Evolutionary conservation across 2,329 filamentous ascomycete genomes (phyloP).

Genomic region (Cladophialophora chaetospira): DNA sequence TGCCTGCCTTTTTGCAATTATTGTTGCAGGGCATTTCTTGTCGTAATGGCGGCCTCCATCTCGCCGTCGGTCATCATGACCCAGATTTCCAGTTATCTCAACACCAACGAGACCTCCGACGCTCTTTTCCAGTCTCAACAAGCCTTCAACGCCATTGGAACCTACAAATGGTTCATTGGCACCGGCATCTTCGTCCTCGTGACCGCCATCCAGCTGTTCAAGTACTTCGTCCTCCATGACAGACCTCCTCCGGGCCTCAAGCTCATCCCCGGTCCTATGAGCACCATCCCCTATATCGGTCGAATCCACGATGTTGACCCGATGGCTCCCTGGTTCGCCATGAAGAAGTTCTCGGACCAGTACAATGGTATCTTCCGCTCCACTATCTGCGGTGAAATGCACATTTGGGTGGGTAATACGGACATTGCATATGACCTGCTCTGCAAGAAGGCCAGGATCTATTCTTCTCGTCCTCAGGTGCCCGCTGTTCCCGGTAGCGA

Average conservation of each 20-base stretch:
- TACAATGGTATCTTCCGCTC: constrained; percentile 33
- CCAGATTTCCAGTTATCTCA: constrained; percentile 32
- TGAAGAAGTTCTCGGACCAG: constrained; percentile 33
- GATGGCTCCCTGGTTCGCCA: constrained; percentile 34
- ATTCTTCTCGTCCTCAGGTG: constrained; percentile 34
- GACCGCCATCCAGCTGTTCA: constrained; percentile 44
- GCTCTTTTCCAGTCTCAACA: constrained; percentile 33
- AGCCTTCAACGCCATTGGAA: constrained; percentile 30
- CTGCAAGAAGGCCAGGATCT: constrained; percentile 35
- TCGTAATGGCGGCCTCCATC: constrained; percentile 33
- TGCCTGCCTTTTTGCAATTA: constrained; percentile 15
- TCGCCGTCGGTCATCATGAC: constrained; percentile 36
- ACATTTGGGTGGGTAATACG: constrained; percentile 33
- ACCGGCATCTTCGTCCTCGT: constrained; percentile 32
- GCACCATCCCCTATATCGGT: constrained; percentile 34
- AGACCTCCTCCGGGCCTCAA: constrained; percentile 33
- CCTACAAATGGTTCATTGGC: constrained; percentile 35
- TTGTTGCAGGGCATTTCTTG: constrained; percentile 14
- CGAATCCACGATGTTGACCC: constrained; percentile 35
- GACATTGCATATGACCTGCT: constrained; percentile 34
- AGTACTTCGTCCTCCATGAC: constrained; percentile 32
- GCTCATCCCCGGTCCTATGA: constrained; percentile 31
- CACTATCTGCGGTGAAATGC: constrained; percentile 36
- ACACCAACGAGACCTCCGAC: constrained; percentile 30
- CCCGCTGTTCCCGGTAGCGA: constrained; percentile 34